Evolutionary conservation across 257 asterid species (phyloP).

Genomic region (Nicotiana undulata): DNA sequence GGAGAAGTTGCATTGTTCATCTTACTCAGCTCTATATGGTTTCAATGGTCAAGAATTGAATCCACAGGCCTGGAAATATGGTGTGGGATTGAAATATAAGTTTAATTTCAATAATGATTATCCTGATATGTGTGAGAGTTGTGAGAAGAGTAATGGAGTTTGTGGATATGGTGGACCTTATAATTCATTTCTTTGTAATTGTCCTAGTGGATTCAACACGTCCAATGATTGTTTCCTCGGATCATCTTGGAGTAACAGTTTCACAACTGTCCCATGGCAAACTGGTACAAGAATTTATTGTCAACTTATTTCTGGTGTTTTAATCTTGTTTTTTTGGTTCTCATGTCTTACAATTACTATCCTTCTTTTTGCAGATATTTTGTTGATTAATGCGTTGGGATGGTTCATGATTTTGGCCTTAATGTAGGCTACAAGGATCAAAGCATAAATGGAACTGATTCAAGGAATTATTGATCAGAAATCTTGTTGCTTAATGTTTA

Average conservation of each 20-base stretch:
- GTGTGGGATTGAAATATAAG: conserved; percentile 65
- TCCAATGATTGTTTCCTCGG: conserved; percentile 54
- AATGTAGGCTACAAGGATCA: conserved; percentile 19
- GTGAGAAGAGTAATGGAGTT: conserved; percentile 77
- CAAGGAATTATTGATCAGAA: background rate
- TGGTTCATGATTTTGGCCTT: conserved; percentile 25
- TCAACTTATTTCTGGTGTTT: background rate
- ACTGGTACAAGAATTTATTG: conserved; percentile 20
- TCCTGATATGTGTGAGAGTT: conserved; percentile 52
- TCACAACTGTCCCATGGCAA: conserved; percentile 29
- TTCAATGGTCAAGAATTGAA: conserved; percentile 42
- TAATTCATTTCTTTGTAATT: conserved; percentile 48
- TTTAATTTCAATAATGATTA: conserved; percentile 63
- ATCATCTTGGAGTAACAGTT: conserved; percentile 36
- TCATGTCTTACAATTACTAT: background rate
- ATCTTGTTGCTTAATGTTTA: conserved; percentile 14
- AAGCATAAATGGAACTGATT: background rate
- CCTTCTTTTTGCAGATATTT: conserved; percentile 31
- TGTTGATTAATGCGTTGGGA: conserved; percentile 19
- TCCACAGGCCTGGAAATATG: conserved; percentile 65
- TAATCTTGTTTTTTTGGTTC: background rate
- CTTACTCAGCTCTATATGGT: conserved; percentile 65
- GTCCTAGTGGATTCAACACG: conserved; percentile 66
- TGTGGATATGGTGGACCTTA: conserved; percentile 51
- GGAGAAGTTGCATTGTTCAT: conserved; percentile 45